Conservation (phyloP, 2,329 filamentous ascomycete genomes). For the Fusarium pilosicola region DNA sequence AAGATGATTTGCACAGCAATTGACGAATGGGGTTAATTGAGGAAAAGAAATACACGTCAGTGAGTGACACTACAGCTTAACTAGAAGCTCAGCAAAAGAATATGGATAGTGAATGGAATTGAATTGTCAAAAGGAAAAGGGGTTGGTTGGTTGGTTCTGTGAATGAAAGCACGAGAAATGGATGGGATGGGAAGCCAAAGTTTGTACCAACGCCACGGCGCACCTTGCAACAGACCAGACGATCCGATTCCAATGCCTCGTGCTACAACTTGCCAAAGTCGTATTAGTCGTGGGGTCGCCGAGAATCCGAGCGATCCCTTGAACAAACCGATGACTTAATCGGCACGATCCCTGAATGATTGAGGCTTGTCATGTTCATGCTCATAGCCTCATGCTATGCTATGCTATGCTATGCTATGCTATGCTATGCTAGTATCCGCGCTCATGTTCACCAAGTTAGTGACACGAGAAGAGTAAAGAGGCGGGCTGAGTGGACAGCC, state of each 20-base stretch:
- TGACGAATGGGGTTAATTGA: neutral
- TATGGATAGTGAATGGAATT: slow-evolving; percentile 13
- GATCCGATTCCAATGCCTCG: slow-evolving; percentile 27
- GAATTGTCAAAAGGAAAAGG: slow-evolving; percentile 25
- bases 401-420: neutral
- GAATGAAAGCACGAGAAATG: slow-evolving; percentile 21
- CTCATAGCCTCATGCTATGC: neutral
- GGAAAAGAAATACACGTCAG: neutral
- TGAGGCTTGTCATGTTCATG: slow-evolving; percentile 22
- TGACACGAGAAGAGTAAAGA: slow-evolving; percentile 29
- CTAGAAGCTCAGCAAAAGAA: neutral
- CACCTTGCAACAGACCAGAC: slow-evolving; percentile 30
- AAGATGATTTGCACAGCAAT: slow-evolving; percentile 1
- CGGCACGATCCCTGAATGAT: slow-evolving; percentile 14
- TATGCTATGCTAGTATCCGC: neutral
- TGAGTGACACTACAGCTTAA: neutral
- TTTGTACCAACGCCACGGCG: slow-evolving; percentile 31
- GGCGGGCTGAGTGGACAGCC: slow-evolving; percentile 36
- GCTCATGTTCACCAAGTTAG: neutral
- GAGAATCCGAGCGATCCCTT: slow-evolving; percentile 35
- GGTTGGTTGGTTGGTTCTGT: slow-evolving; percentile 20
- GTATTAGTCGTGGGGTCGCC: slow-evolving; percentile 28
- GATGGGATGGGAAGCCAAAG: slow-evolving; percentile 19
- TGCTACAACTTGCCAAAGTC: neutral
- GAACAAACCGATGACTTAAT: slow-evolving; percentile 19